Conservation (phyloP, 2,329 filamentous ascomycete genomes). For the Fusarium dimerum region DNA sequence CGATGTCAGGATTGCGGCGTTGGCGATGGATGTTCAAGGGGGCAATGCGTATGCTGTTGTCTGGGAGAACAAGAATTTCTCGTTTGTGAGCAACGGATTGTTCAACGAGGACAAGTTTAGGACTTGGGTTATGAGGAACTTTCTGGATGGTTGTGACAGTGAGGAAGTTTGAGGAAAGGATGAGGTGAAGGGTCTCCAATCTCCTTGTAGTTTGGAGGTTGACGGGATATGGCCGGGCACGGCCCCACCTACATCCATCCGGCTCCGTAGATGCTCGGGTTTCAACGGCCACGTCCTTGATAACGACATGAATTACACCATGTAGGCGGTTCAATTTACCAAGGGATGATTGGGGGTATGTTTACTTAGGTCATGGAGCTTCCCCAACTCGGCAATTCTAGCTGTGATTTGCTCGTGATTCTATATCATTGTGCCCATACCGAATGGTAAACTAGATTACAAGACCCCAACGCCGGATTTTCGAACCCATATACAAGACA, state of each 20-base stretch:
- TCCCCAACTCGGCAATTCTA: too few species aligned
- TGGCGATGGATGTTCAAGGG: conserved; percentile 19
- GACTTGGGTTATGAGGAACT: not conserved
- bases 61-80: not conserved
- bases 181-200: too few species aligned
- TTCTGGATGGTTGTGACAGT: not conserved
- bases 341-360: too few species aligned
- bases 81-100: not conserved
- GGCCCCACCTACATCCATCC: too few species aligned
- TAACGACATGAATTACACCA: too few species aligned
- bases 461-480: not conserved
- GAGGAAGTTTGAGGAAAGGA: too few species aligned
- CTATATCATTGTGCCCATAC: not conserved
- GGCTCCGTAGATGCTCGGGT: too few species aligned
- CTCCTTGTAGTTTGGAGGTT: too few species aligned
- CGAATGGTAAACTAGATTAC: not conserved
- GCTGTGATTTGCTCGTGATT: not conserved
- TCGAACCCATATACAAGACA: not conserved
- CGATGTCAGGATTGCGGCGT: conserved; percentile 7
- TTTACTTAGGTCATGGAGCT: too few species aligned
- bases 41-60: conserved; percentile 14
- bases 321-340: too few species aligned
- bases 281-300: too few species aligned
- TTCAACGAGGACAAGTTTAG: not conserved
- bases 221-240: too few species aligned